Percentiles rank a stretch among this genome's conserved stretches.
Conservation (phyloP, 495 filamentous ascomycete species). For the Gamarada debralockiae region DNA sequence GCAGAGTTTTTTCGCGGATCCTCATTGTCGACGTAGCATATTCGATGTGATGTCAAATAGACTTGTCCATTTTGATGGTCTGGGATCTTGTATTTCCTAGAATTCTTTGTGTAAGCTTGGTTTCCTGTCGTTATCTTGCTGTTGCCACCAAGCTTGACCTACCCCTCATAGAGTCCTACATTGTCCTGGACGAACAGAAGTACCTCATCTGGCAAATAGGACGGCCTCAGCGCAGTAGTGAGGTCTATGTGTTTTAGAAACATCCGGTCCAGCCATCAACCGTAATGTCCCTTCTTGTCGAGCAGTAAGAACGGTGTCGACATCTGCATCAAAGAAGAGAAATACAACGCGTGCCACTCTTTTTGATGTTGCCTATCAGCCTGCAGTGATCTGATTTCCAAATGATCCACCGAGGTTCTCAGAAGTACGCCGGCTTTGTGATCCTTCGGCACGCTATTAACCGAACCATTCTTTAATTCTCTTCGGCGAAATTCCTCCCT, state of each 20-base stretch:
- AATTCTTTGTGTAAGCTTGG: slow-evolving; percentile 2
- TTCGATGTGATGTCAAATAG: slow-evolving; percentile 91
- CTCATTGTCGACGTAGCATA: slow-evolving; percentile 89
- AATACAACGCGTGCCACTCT: slow-evolving; percentile 6
- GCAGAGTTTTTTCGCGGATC: slow-evolving; percentile 84
- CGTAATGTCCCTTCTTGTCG: not conserved
- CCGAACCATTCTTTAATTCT: slow-evolving; percentile 11
- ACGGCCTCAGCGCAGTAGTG: slow-evolving; percentile 90
- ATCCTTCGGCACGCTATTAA: slow-evolving; percentile 8
- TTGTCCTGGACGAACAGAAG: slow-evolving; percentile 95
- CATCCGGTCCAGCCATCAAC: slow-evolving; percentile 66
- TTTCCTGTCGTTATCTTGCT: not conserved
- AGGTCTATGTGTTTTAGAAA: slow-evolving; percentile 92
- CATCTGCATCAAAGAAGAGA: not conserved
- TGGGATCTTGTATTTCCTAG: slow-evolving; percentile 91
- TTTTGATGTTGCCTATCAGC: not conserved
- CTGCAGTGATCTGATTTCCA: too few species aligned
- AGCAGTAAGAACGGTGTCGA: not conserved
- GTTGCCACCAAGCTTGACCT: slow-evolving; percentile 29
- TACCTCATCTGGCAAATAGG: slow-evolving; percentile 82
- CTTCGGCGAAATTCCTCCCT: slow-evolving; percentile 16
- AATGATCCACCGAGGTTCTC: not conserved
- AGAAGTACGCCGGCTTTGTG: slow-evolving; percentile 1
- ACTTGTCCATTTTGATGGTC: slow-evolving; percentile 92
- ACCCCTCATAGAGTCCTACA: slow-evolving; percentile 98